Evolutionary conservation across 345 rosid species (phyloP), one percentile per base, ranked within the genome.

Genomic region (Mercurialis annua): DNA sequence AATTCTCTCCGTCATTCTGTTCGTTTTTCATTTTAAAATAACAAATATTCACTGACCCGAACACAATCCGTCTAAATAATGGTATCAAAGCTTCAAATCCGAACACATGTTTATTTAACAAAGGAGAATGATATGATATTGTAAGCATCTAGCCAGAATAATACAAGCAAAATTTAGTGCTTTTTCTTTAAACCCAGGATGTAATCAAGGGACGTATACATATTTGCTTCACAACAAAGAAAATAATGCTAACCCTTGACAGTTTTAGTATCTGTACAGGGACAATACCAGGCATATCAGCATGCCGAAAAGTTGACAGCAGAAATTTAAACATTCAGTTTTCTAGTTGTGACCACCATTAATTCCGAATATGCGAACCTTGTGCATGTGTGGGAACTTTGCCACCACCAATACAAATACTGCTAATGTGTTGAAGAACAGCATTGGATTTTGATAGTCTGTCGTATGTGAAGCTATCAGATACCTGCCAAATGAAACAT

Each of bases 381-480:
- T 76, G 79, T 71, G 79, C 79, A 76, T 71, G 64, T 71, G 59
- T 20, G 79, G 79, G 72, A 76, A 76, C 66, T 71, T 76, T 6
- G 79, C 79, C 23, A 76, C 79, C 34, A 76, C 75, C 61, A 71
- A 34, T 34, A 76, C 75, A 26, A 76, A 71, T 29, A 71, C 79
- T 18, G 72, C 79, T 60, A 71, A 48, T 24, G 79, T 76, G 65
- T 71, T 76, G 69, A 71, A 76, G 75, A 76, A 54, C 31, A 76
- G 75, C 79, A 76, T 76, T 30, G 75, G 79, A 56, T 76, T 66
- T 42, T 71, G 75, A 42, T 71, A 71, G 68, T 71, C 69, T 38
- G 79, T 76, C 11, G 79, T 71, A 63, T 71, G 79, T 0, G 79
- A 71, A 4, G 75, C 75, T 61, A 76, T 76, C 59, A 76, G 52